Evolutionary conservation across 1,284 basidiomycete genomes (phyloP), one percentile per base, ranked within the genome.

Genomic region (Cryptococcus neoformans): DNA sequence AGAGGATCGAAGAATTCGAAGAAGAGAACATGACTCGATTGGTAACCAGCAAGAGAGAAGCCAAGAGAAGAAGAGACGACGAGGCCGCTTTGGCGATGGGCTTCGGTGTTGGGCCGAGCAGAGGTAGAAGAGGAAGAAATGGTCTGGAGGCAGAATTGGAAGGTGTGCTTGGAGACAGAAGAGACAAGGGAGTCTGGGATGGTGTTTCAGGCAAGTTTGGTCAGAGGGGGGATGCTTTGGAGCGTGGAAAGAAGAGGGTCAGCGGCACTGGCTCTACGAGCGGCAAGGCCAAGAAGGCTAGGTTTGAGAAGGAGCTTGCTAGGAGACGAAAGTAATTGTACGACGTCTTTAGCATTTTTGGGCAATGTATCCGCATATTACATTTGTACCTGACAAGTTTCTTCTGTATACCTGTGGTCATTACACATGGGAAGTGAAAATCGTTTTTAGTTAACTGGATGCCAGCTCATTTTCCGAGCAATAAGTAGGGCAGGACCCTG

Each of bases 21-120:
- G 95, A 98, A 77, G 90, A 92, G 54, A 95, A 97, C 76, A 93
- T 98, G 80, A 92, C 89, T 35, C 86, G 95, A 55, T 75, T 98
- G 55, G 84, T 95, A 59, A 88, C 93, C 83, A 90, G 87, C 74
- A 98, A 97, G 82, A 87, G 87, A 70, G 95, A 97, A 54, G 84
- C 84, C 17, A 85, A 83, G 70, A 81, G 87, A 55, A 82, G 95
- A n/a, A 79, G 79, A 55, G 82, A 86, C 60, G 95, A 99, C 74
- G 95, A 99, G 76, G 91, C 86, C 67, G 90, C 93, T 63, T 81
- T 98, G 62, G 92, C 92, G 6, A 81, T 98, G n/a, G 95, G 96
- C 50, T 76, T 75, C 42, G 76, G 75, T 7, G 69, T 77, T 6
- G 72, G 73, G 3, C 63, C 64, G 0, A 64, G 62, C 5, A 78